These are phyloP conservation scores for Biscogniauxia sp. DNA, from an alignment of 2,329 filamentous ascomycete genomes.

Conservation along the genomic window DNA sequence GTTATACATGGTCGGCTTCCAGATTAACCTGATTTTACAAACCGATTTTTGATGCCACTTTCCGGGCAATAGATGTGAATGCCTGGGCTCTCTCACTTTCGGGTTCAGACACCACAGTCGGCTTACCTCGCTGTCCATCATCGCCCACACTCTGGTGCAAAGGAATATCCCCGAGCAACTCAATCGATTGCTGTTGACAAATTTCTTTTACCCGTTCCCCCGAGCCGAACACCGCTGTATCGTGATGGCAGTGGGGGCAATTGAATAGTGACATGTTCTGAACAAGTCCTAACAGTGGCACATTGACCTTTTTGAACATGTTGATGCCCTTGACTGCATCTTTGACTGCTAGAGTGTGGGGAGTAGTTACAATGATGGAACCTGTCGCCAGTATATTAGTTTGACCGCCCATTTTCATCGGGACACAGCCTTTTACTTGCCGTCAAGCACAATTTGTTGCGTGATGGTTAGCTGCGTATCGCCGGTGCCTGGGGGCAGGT, in stretches of 20 bases:
- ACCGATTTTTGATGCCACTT: conserved; percentile 48
- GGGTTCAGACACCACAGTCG: conserved; percentile 86
- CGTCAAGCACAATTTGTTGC: conserved; percentile 87
- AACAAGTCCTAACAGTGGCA: conserved; percentile 81
- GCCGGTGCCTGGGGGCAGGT: conserved; percentile 90
- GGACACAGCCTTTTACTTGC: conserved; percentile 37
- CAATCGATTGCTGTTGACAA: conserved; percentile 69
- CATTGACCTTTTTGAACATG: conserved; percentile 84
- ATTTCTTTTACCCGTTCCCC: conserved; percentile 63
- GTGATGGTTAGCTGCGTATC: conserved; percentile 97
- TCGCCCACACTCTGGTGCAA: conserved; percentile 83
- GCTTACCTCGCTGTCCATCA: conserved; percentile 82
- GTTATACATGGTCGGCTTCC: background rate
- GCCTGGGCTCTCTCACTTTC: conserved; percentile 67
- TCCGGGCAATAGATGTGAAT: conserved; percentile 69
- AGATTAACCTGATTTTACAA: conserved; percentile 18
- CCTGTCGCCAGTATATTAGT: conserved; percentile 41
- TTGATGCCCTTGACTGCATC: conserved; percentile 90
- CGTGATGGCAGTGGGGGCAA: conserved; percentile 73
- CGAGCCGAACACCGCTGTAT: conserved; percentile 73
- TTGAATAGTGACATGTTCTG: conserved; percentile 88
- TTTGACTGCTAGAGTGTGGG: conserved; percentile 87
- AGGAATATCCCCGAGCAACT: conserved; percentile 86
- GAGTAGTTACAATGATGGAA: conserved; percentile 85
- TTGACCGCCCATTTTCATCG: background rate